These are phyloP conservation scores for Volvariella surrecta DNA, from an alignment of 1,284 basidiomycete species.

Conservation along the genomic window DNA sequence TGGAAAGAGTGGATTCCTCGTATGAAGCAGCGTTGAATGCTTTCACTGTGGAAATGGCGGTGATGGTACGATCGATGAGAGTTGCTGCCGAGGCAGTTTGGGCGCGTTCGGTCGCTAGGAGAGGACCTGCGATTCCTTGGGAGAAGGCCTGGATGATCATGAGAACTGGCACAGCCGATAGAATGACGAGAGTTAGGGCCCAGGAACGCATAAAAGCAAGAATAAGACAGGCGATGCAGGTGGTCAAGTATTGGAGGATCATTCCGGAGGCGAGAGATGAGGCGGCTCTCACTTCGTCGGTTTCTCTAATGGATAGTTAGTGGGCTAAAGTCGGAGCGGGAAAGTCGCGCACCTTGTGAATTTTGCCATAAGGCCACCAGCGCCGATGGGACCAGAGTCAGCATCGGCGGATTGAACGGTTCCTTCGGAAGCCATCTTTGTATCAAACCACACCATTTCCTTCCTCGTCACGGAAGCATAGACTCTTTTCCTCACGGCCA, in stretches of 20 bases:
- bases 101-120: conserved; percentile 60
- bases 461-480: conserved; percentile 66
- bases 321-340: conserved; percentile 2
- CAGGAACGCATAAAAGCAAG: conserved; percentile 81
- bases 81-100: conserved; percentile 69
- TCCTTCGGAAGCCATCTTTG: conserved; percentile 64
- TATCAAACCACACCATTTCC: conserved; percentile 85
- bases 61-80: conserved; percentile 70
- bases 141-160: conserved; percentile 70
- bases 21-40: conserved; percentile 81
- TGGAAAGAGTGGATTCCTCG: conserved; percentile 46
- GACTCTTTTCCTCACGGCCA: conserved; percentile 60
- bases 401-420: conserved; percentile 33
- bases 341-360: conserved; percentile 66
- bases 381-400: conserved; percentile 57
- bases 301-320: conserved; percentile 55
- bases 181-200: conserved; percentile 84
- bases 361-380: conserved; percentile 91
- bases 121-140: conserved; percentile 60
- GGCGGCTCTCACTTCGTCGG: conserved; percentile 87
- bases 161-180: conserved; percentile 83
- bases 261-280: conserved; percentile 73
- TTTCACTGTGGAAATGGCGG: conserved; percentile 88
- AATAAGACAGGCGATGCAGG: conserved; percentile 70
- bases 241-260: conserved; percentile 75